Base-by-base conservation (phyloP, 208 protist species). In the Leishmania arabica region DNA sequence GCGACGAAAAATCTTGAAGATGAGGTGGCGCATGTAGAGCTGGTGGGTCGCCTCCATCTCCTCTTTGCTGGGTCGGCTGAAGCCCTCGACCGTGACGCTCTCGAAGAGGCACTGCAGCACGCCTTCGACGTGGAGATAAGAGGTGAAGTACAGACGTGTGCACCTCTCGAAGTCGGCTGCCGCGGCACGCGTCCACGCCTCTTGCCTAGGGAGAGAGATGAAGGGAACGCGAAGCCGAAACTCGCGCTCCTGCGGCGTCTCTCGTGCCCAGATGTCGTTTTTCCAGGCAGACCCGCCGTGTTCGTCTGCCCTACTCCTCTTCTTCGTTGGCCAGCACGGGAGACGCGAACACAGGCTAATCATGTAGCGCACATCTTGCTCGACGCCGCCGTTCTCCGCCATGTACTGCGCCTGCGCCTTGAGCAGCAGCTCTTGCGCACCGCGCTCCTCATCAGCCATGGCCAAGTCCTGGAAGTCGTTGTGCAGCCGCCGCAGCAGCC, bases 1-100 rank as follows among this genome's bases (percentile, higher is more conserved):
- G 17, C 89, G 84, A 15, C 86, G 86, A 58, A 92, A 90, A 19
- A 92, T 88, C 75, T 92, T 92, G 77, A 89, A 90, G 81, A 92
- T 86, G 68, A 92, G 72, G 80, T 92, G 89, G 62, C 84, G 86
- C 89, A 92, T 92, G 86, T 92, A 92, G 47, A 87, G 87, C 79
- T 89, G 86, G 74, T 84, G 80, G 60, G 84, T 84, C 45, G 84
- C 76, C 78, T 92, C 86, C 71, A 87, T 82, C 79, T 92, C 86
- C 84, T 90, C 84, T 80, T 90, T 89, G 74, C 71, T 84, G 45
- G 84, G 84, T 0, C 74, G 78, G 51, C 80, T 84, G 80, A 88
- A 88, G 72, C 89, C 89, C 49, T 86, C 77, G 0, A 89, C 79
- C 21, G 84, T 87, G 53, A 51, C 79, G 78, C 84, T 92, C 80